Evolutionary conservation across 1,284 basidiomycete genomes (phyloP).

Genomic region (Lignosus rhinocerotis): DNA sequence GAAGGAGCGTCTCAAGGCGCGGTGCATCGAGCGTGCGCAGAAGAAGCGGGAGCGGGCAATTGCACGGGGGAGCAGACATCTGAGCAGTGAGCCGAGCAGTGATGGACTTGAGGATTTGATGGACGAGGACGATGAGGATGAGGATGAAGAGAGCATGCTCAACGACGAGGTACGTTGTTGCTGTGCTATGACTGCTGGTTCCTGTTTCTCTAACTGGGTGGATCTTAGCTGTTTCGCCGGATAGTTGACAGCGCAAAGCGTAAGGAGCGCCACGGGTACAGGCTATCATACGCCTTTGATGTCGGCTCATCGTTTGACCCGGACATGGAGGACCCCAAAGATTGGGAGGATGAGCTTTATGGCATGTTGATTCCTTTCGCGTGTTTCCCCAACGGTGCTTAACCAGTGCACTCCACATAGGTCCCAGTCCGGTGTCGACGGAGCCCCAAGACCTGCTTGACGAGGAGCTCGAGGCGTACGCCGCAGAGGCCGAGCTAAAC

Average conservation of each 20-base stretch:
- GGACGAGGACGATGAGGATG: conserved; percentile 48
- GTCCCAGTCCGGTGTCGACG: conserved; percentile 14
- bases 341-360: conserved; percentile 58
- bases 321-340: conserved; percentile 56
- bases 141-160: conserved; percentile 49
- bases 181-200: neutral
- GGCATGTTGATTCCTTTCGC: conserved; percentile 30
- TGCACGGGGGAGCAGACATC: conserved; percentile 35
- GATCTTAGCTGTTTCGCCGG: conserved; percentile 58
- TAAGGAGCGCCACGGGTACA: conserved; percentile 51
- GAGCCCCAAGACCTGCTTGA: conserved; percentile 50
- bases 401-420: neutral
- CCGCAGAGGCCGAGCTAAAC: conserved; percentile 54
- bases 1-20: conserved; percentile 58
- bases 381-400: too few relatives aligned
- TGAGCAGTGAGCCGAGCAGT: conserved; percentile 41
- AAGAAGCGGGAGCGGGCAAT: conserved; percentile 54
- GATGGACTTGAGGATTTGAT: conserved; percentile 55
- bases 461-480: conserved; percentile 61
- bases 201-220: neutral
- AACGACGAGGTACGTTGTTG: conserved; percentile 57
- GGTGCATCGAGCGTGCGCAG: conserved; percentile 59
- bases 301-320: conserved; percentile 77
- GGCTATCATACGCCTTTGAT: conserved; percentile 62
- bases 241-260: conserved; percentile 55